Base-by-base conservation (phyloP, 169 alveolate species). In the Haemoproteus tartakovskyi region DNA sequence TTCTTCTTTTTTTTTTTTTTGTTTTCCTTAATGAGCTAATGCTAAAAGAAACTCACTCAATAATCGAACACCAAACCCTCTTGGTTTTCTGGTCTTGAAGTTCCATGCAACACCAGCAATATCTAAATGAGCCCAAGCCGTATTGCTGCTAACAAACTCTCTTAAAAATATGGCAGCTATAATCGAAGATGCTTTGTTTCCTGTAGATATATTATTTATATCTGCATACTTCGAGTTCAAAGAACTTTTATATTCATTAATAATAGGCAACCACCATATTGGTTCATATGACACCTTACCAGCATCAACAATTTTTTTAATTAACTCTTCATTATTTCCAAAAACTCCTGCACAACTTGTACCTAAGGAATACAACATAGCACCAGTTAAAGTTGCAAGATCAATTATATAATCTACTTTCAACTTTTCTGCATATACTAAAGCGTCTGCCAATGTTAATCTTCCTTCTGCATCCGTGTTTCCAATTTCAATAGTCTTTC, bases 381-480 rank as follows among this genome's bases (percentile, higher is more conserved):
- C 97, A 18, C 99, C 99, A 19, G 99, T 97, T 36, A 97, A 91
- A 26, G 99, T 97, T 30, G 99, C 98, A 24, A 92, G 61, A 47
- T 96, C 99, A 19, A 97, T 78, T 40, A 97, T 85, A 38, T 84
- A 78, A 47, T 92, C 95, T 1, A 95, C 96, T 5, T 87, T 79
- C 30, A 89, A 60, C 22, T 93, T 89, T 57, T 92, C 94, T 6
- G 97, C 97, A 82, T 93, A 95, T 38, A 95, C 91, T 60, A 97
- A 87, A 2, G 99, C 97, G 52, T 97, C 99, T n/a, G 98, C 98
- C 46, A 97, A 82, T 11, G 97, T 91, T 4, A 96, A 91, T 56
- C 99, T 87, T 4, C 99, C 99, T 82, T 97, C 99, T 12, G 99
- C 99, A 87, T 97, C 99, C 22, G 99, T 97, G 82, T 97, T 95